Percentiles rank a stretch among this genome's conserved stretches.
phyloP scores from a whole-genome alignment of 208 protist species.

The Spironucleus salmonicida region DNA sequence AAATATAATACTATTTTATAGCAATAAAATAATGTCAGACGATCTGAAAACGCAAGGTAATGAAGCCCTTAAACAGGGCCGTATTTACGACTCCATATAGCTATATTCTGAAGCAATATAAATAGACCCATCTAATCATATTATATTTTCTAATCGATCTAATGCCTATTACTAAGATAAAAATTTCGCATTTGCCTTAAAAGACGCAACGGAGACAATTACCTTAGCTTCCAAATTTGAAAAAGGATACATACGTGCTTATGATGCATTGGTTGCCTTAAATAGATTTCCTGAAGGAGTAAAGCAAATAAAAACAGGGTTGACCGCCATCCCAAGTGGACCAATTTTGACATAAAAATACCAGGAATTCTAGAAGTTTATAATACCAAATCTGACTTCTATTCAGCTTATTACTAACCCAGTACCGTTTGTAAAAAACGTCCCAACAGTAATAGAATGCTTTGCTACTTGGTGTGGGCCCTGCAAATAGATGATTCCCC shows the following conservation, averaged over 20 bases:
- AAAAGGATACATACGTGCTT: constrained; percentile 45
- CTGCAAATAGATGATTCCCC: neutral
- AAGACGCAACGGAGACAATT: constrained; percentile 52
- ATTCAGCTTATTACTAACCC: too few relatives aligned
- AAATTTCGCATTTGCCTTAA: constrained; percentile 48
- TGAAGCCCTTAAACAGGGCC: constrained; percentile 41
- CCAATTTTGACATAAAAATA: too few relatives aligned
- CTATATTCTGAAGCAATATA: constrained; percentile 51
- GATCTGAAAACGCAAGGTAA: constrained; percentile 52
- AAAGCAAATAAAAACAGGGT: too few relatives aligned
- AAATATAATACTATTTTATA: too few relatives aligned
- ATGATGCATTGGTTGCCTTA: neutral
- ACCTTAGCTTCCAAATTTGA: constrained; percentile 52
- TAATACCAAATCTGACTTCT: too few relatives aligned
- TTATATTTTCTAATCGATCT: constrained; percentile 56
- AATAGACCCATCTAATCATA: constrained; percentile 48
- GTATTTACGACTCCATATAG: constrained; percentile 49
- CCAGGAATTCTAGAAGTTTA: too few relatives aligned
- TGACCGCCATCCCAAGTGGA: too few relatives aligned
- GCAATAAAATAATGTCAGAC: constrained; percentile 31
- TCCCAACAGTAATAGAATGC: neutral
- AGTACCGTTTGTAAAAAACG: too few relatives aligned
- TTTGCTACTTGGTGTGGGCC: neutral
- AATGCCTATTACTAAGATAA: constrained; percentile 41
- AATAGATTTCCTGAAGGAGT: too few relatives aligned